Base-by-base conservation (phyloP, 2,329 filamentous ascomycete genomes). In the Stenocarpella maydis region DNA sequence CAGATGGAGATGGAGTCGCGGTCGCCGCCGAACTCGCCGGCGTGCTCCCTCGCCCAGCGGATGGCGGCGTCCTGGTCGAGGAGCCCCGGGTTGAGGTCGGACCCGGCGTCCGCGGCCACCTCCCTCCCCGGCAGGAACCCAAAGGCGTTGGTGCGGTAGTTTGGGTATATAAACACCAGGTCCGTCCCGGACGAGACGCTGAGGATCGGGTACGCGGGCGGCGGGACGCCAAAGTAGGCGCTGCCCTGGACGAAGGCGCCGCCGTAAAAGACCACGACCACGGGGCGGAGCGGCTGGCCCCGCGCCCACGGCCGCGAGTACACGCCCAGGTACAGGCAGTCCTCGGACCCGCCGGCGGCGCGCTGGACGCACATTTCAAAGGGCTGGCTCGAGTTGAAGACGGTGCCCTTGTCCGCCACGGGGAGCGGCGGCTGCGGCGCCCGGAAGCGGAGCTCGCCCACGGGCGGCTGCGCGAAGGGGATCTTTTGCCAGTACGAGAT, bases 321-420 rank as follows among this genome's bases (percentile, higher is more conserved):
- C 0, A 91, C 78, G 14, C 86, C 86, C 2, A 91, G 82, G 71
- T 89, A 89, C 17, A 90, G 79, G 72, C 88, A 90, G 74, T 90
- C 88, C 79, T 90, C 88, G 26, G 82, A 82, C 15, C 84, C 84
- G 52, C 86, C 87, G 14, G 85, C 85, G 0, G 85, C 87, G 72
- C 86, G 81, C 76, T 89, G 87, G 4, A 86, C 83, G 73, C 88
- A 90, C 82, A 87, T 85, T 73, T 88, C 84, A 71, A 88, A 89
- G 21, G 79, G 71, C 61, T 86, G 83, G 71, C 84, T 81, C 2
- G 87, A 87, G 75, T 89, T 77, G 75, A 90, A 90, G 4, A 37
- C 34, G 34, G 81, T 81, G 69, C 80, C 83, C n/a, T n/a, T n/a
- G 77, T 84, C 80, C 3, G 76, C 79, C 65, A 88, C 80, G 0